These are phyloP conservation scores for Curvularia verruculosa DNA, from an alignment of 2,329 filamentous ascomycete genomes.

Conservation along the genomic window DNA sequence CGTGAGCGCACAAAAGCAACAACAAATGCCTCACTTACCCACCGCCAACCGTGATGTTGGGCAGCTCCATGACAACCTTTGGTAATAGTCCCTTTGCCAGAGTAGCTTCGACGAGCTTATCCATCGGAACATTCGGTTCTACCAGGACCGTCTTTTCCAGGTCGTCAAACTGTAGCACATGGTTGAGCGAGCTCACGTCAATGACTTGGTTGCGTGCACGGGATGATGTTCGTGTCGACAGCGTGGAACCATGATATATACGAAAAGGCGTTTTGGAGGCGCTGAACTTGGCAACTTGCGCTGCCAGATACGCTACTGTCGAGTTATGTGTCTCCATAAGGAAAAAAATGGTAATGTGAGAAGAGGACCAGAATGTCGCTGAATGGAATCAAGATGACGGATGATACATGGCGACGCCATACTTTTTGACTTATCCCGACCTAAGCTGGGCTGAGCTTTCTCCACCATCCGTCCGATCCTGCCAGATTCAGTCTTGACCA, in stretches of 20 bases:
- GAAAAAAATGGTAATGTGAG: not conserved
- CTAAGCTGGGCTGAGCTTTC: slow-evolving; percentile 34
- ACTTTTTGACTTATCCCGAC: slow-evolving; percentile 15
- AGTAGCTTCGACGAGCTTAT: slow-evolving; percentile 64
- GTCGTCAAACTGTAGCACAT: slow-evolving; percentile 54
- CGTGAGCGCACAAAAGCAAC: not conserved
- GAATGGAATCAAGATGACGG: slow-evolving; percentile 5
- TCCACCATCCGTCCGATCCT: slow-evolving; percentile 27
- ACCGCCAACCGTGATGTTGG: slow-evolving; percentile 71
- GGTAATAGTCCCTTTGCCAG: slow-evolving; percentile 63
- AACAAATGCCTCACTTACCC: slow-evolving; percentile 45
- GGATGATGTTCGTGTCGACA: slow-evolving; percentile 57
- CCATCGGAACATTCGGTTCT: slow-evolving; percentile 74
- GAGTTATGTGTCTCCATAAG: slow-evolving; percentile 39
- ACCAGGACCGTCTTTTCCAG: slow-evolving; percentile 58
- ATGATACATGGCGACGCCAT: slow-evolving; percentile 10
- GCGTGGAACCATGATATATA: slow-evolving; percentile 64
- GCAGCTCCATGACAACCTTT: slow-evolving; percentile 73
- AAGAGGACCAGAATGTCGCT: not conserved
- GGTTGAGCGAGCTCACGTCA: slow-evolving; percentile 57
- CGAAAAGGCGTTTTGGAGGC: slow-evolving; percentile 57
- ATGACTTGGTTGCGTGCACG: slow-evolving; percentile 52
- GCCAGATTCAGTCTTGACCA: slow-evolving; percentile 14
- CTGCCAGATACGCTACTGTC: slow-evolving; percentile 34
- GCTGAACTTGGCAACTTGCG: slow-evolving; percentile 52